phyloP scores from a whole-genome alignment of 371 early-diverging fungal genomes.

The Rhizopus sp. region DNA sequence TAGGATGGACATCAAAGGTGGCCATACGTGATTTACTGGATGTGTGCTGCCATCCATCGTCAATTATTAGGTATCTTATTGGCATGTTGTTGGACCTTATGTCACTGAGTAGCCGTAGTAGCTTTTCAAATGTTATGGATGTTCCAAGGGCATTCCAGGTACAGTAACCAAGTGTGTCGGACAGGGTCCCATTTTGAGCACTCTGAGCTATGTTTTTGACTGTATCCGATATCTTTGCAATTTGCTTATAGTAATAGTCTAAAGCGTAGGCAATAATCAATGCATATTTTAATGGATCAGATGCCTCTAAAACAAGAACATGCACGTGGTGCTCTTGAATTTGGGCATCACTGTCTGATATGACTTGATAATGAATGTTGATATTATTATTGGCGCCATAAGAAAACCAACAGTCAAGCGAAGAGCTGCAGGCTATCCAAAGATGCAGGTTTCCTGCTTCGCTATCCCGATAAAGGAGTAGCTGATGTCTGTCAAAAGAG shows the following conservation, averaged over 20 bases:
- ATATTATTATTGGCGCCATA: neutral
- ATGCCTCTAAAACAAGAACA: constrained; percentile 9
- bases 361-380: neutral
- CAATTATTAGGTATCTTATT: constrained; percentile 40
- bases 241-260: constrained; percentile 5
- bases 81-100: constrained; percentile 24
- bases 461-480: constrained; percentile 17
- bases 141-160: constrained; percentile 51
- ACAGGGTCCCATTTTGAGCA: neutral
- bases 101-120: constrained; percentile 20
- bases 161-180: constrained; percentile 35
- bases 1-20: constrained; percentile 25
- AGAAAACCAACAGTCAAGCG: constrained; percentile 14
- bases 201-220: neutral
- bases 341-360: neutral
- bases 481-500: constrained; percentile 16
- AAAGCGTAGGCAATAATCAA: constrained; percentile 3
- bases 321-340: constrained; percentile 1
- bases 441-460: constrained; percentile 14
- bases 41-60: constrained; percentile 51
- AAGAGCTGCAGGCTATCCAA: constrained; percentile 15
- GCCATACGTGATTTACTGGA: constrained; percentile 6
- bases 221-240: neutral
- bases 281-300: neutral
- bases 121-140: constrained; percentile 13